Evolutionary conservation across 257 asterid genomes (phyloP), one percentile per base, ranked within the genome.

Genomic region (Verbena officinalis): DNA sequence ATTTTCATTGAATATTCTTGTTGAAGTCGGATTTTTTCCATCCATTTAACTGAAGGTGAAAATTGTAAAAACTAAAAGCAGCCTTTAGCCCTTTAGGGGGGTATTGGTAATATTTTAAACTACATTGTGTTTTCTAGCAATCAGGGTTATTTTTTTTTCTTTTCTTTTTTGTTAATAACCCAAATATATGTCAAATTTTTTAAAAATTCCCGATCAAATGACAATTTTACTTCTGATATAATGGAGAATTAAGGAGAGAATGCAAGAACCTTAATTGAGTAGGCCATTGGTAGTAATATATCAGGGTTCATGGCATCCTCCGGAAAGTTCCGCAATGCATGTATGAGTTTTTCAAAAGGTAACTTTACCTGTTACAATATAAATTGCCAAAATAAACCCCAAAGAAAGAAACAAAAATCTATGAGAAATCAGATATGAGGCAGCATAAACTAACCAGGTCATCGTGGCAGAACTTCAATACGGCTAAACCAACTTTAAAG

Each of bases 291-390:
- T 61, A 94, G 81, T 62, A 90, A 73, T 24, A 82, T 68, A 76
- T 94, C 96, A 50, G 97, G 99, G 77, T 90, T 88, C 93, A 90
- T 81, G 71, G 97, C 96, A 71, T 86, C 96, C 71, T 86, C 96
- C 0, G 97, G 97, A 74, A 94, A 94, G 79, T 94, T 90, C 53
- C 95, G 90, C 33, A 94, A 78, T 33, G 89, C 93, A 24, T 81
- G 95, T 73, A 90, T 84, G 56, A 94, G 93, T 74, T 85, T 94
- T 78, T 94, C 99, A 22, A 94, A 94, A 51, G 99, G 99, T 60
- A 94, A 76, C 73, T 88, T 80, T 55, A 94, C 95, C 96, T 94
- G 89, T 63, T 33, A 59, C 55, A 58, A 43, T 4, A 70, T 4
- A 50, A 59, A 40, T 15, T 13, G 39, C n/a, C 42, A 38, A 15